Evolutionary conservation across 345 rosid species (phyloP).

Genomic region (Brassica incana): DNA sequence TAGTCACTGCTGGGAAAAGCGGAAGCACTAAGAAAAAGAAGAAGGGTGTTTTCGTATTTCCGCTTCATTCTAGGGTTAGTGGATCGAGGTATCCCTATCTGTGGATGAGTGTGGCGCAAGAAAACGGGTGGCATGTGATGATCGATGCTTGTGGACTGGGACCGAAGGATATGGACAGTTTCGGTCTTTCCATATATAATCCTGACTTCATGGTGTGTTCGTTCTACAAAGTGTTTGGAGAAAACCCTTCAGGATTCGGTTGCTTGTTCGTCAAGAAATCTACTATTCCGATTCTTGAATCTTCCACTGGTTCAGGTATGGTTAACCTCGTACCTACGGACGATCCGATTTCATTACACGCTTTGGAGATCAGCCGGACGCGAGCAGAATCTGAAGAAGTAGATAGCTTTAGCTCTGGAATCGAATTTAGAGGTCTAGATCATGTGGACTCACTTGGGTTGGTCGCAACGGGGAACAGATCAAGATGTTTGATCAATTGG

Average conservation of each 20-base stretch:
- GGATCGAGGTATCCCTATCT: constrained; percentile 89
- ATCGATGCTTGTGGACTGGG: constrained; percentile 92
- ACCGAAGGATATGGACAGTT: constrained; percentile 94
- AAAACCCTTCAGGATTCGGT: constrained; percentile 91
- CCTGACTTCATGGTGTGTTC: constrained; percentile 90
- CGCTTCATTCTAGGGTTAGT: constrained; percentile 80
- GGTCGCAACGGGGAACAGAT: constrained; percentile 60
- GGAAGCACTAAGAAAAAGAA: constrained; percentile 47
- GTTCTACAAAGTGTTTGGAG: constrained; percentile 90
- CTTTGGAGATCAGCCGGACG: constrained; percentile 18
- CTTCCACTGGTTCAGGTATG: constrained; percentile 59
- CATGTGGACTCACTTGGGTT: constrained; percentile 76
- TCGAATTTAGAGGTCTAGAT: constrained; percentile 60
- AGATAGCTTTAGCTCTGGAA: constrained; percentile 31
- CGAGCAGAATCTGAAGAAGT: constrained; percentile 35
- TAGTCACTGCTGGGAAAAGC: constrained; percentile 57
- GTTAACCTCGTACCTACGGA: constrained; percentile 65
- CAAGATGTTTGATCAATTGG: constrained; percentile 90
- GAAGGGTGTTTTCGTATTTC: constrained; percentile 84
- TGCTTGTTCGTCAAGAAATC: constrained; percentile 92
- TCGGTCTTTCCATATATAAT: constrained; percentile 77
- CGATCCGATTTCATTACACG: constrained; percentile 42
- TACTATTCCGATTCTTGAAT: constrained; percentile 52
- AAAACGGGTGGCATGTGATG: constrained; percentile 88
- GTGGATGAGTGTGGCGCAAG: constrained; percentile 88